A percentile compares a stretch with the other conserved stretches of the same genome.
These are phyloP conservation scores for Heterobasidion occidentale DNA, from an alignment of 1,284 basidiomycete species.

Conservation along the genomic window DNA sequence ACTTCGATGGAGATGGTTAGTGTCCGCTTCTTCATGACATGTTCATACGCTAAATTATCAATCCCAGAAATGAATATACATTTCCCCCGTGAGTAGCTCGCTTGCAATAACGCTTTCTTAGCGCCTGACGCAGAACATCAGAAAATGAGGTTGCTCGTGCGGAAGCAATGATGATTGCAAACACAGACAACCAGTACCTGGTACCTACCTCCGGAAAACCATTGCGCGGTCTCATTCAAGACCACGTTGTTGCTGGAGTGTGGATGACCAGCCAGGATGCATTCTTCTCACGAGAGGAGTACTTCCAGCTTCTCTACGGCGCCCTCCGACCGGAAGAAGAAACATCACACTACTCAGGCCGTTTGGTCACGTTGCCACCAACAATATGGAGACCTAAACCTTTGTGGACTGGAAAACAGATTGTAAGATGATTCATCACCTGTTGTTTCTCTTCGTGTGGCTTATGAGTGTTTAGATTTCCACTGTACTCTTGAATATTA, in stretches of 20 bases:
- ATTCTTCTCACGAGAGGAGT: slow-evolving; percentile 94
- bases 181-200: slow-evolving; percentile 98
- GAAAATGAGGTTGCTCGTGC: slow-evolving; percentile 92
- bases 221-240: slow-evolving; percentile 96
- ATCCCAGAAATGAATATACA: slow-evolving; percentile 96
- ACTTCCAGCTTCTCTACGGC: slow-evolving; percentile 95
- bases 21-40: slow-evolving; percentile 6
- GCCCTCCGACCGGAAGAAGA: slow-evolving; percentile 88
- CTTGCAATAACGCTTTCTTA: not conserved
- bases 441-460: not conserved
- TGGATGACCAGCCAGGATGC: slow-evolving; percentile 98
- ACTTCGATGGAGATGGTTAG: slow-evolving; percentile 95
- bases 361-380: slow-evolving; percentile 82
- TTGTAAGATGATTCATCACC: slow-evolving; percentile 50
- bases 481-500: slow-evolving; percentile 89
- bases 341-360: slow-evolving; percentile 49
- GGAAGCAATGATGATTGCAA: slow-evolving; percentile 91
- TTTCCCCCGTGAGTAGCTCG: slow-evolving; percentile 76
- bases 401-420: slow-evolving; percentile 97
- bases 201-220: slow-evolving; percentile 98
- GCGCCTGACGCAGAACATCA: slow-evolving; percentile 20
- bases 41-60: not conserved
- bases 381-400: slow-evolving; percentile 88
- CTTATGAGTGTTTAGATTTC: slow-evolving; percentile 59
- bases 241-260: slow-evolving; percentile 97